phyloP scores from a whole-genome alignment of 371 early-diverging fungal species.

The Mortierella sp. region DNA sequence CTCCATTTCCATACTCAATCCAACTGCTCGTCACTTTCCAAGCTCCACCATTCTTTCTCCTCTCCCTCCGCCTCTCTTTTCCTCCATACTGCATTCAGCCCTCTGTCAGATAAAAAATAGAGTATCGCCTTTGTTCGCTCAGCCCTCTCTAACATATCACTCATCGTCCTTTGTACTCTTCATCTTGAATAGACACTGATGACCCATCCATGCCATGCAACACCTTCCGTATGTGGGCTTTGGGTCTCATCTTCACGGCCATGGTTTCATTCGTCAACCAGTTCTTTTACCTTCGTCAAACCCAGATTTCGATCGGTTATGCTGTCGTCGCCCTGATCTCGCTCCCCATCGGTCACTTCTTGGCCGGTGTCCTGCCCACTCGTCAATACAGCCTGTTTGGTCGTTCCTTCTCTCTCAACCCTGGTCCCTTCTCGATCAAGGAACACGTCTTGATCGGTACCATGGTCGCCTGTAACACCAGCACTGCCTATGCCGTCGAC shows the following conservation, averaged over 20 bases:
- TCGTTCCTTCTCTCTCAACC: constrained; percentile 68
- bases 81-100: background rate
- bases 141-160: background rate
- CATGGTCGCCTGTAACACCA: constrained; percentile 62
- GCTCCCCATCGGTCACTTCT: constrained; percentile 71
- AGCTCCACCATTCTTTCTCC: constrained; percentile 8
- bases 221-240: constrained; percentile 80
- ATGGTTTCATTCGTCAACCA: constrained; percentile 75
- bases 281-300: constrained; percentile 80
- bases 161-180: background rate
- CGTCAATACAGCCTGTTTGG: constrained; percentile 50
- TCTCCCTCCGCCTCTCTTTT: background rate
- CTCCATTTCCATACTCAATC: constrained; percentile 5
- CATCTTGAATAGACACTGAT: constrained; percentile 58
- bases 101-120: too few species aligned
- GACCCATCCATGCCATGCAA: constrained; percentile 74
- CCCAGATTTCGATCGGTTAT: constrained; percentile 62
- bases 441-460: constrained; percentile 85
- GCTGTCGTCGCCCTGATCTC: constrained; percentile 67
- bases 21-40: constrained; percentile 2
- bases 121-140: background rate
- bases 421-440: constrained; percentile 89
- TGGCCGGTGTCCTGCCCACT: constrained; percentile 68
- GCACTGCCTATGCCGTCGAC: constrained; percentile 79
- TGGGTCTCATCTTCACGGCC: constrained; percentile 71